Base-by-base conservation (phyloP, 805 yeast genomes). In the Starmerella lactis-condensi region DNA sequence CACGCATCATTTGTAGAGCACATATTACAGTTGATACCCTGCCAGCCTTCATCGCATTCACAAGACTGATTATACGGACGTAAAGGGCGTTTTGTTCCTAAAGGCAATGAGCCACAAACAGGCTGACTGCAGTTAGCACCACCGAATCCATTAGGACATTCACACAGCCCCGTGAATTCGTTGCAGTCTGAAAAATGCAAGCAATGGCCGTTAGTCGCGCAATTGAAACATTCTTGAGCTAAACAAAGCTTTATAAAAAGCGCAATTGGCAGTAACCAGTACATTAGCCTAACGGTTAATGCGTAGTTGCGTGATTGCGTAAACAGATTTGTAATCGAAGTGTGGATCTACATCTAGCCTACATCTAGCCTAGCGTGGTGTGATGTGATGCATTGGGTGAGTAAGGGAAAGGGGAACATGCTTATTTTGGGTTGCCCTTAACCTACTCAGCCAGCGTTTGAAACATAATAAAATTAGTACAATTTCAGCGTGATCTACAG, bases 91-190 rank as follows among this genome's bases (percentile, higher is more conserved):
- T 60, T 57, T 26, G 58, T 57, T 21, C 77, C 82, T 38, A 69
- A 72, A 0, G 72, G 54, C 12, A 83, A 60, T 0, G 79, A 62
- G 2, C 96, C 98, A 59, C 98, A 89, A 16, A 67, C 54, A 2
- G 98, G 95, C 44, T 67, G 65, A 1, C 81, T 65, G 54, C 98
- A 89, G 51, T 89, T 94, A 45, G 71, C 70, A 6, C 96, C 95
- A 3, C 93, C 94, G 57, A 75, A 89, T 0, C 98, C 98, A 23
- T 69, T 72, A 26, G 79, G 67, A 56, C 98, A 89, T 32, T 78
- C 91, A 58, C 98, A 89, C 48, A 72, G 64, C 1, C 98, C 98
- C 4, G 85, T 77, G 53, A 61, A 79, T 21, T 74, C 66, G 51
- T 89, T 78, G 57, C 98, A 89, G n/a, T 54, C 55, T 17, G 93